Evolutionary conservation across 1,139 yeast genomes (phyloP), one percentile per base, ranked within the genome.

Genomic region (Pichiaceae sp.): DNA sequence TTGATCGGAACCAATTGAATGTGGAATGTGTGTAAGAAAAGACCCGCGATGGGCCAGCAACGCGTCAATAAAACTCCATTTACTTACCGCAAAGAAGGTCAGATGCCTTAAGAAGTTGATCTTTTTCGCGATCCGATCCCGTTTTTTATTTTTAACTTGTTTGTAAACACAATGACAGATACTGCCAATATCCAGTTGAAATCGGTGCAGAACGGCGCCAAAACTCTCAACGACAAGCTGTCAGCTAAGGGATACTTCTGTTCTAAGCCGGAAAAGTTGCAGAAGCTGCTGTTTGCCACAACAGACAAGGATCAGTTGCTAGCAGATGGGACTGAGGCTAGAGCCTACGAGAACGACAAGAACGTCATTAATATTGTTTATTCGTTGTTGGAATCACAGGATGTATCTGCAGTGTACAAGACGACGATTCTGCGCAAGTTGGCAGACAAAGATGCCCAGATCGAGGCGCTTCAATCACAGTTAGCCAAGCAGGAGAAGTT

Each of bases 291-390:
- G 16, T 39, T 39, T 17, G 12, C 32, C 14, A 23, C 33, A 12
- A 20, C 24, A 3, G 42, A 39, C 19, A 15, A 26, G 7, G 17
- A 7, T 1, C n/a, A 26, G 19, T 12, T 38, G 3, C 12, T 32
- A 3, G 16, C 14, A 6, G 32, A 24, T 9, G 25, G 34, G 21
- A 11, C 38, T 11, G 37, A 39, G n/a, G 27, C 17, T 3, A 36
- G 37, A 1, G 38, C 40, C 30, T 31, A 32, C 17, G 38, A 38
- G 23, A 45, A 45, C 32, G 49, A 45, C 24, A 37, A 37, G n/a
- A 34, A 34, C 15, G 21, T 38, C 9, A 36, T 45, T 6, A 42
- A 43, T 24, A 36, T 40, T 2, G 38, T 45, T 3, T 44, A 37
- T 17, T 33, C 41, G 4, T 24, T 45, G 11, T 16, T 45, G 8